Base-by-base conservation (phyloP, 1,139 yeast genomes). In the Suhomyces maxii region DNA sequence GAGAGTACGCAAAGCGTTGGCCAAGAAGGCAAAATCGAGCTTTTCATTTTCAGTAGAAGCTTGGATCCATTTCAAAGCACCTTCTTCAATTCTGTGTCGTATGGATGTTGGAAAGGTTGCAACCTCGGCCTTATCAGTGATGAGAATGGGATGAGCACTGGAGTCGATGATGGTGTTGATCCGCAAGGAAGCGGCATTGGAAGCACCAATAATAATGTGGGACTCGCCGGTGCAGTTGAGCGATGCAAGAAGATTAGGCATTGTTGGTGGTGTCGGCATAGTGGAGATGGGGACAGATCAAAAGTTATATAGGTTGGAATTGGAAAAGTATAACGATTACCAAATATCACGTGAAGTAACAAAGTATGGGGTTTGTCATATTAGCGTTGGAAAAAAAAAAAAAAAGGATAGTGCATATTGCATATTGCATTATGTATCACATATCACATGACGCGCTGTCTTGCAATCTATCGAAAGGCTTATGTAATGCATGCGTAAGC, bases 171-270 rank as follows among this genome's bases (percentile, higher is more conserved):
- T 71, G 12, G 77, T 63, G 36, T 68, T 69, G 13, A 80, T 69
- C 50, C 95, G 72, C 34, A 73, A 68, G n/a, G 70, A 63, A 0
- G 84, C 69, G 23, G 81, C 68, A 9, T 77, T 74, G 4, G 85
- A 70, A 2, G 76, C 59, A 1, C 95, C 96, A 8, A 87, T 65
- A 2, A 89, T 74, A 36, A 89, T 65, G 54, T 84, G 88, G 1
- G 67, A 66, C 56, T 86, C 88, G 23, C 70, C 82, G 8, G 60
- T 52, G 44, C 86, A 73, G 48, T 76, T 67, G 44, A 76, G 65
- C 2, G 87, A 78, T 3, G 83, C 70, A 39, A 84, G 63, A 36
- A 84, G 60, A 36, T 59, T 67, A 28, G 68, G 57, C 69, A 67
- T 68, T 18, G 36, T 23, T 9, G 13, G 14, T 8, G 3, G 23